Conservation (phyloP, 148 eudicot genomes). For the Heliamphora exappendiculata region DNA sequence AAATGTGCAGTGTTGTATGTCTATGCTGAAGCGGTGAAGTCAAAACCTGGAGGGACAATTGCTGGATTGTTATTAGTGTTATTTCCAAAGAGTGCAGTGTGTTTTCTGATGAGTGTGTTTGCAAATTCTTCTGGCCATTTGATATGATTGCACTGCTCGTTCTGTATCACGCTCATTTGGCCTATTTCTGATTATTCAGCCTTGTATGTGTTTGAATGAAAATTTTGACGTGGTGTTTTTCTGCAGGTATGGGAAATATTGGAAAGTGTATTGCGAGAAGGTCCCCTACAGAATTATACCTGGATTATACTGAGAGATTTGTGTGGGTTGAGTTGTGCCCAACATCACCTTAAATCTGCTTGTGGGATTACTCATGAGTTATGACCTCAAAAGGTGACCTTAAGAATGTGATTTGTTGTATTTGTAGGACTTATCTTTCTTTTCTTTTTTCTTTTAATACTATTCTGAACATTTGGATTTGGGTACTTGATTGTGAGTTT, state of each 20-base stretch:
- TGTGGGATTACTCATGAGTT: background rate
- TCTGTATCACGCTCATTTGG: background rate
- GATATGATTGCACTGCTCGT: background rate
- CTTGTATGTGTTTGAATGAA: background rate
- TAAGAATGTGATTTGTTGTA: background rate
- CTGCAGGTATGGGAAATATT: conserved; percentile 95
- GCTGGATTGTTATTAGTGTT: too few species aligned
- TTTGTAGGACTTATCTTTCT: too few species aligned
- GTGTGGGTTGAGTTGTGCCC: background rate
- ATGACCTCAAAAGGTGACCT: background rate
- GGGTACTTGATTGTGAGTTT: too few species aligned
- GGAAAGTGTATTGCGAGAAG: conserved; percentile 85
- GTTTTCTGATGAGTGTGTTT: too few species aligned
- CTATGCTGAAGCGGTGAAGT: too few species aligned
- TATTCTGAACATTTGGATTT: too few species aligned
- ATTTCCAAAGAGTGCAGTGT: too few species aligned
- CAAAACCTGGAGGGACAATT: too few species aligned
- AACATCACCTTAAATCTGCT: conserved; percentile 7
- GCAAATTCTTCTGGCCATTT: background rate
- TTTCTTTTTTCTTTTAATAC: too few species aligned
- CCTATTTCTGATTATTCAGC: background rate
- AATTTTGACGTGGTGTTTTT: background rate
- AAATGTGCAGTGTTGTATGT: too few species aligned
- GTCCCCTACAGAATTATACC: conserved; percentile 79
- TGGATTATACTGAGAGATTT: conserved; percentile 58